These are phyloP conservation scores for Pseudotsuga menziesii DNA, from an alignment of 75 land plant species.

Conservation along the genomic window DNA sequence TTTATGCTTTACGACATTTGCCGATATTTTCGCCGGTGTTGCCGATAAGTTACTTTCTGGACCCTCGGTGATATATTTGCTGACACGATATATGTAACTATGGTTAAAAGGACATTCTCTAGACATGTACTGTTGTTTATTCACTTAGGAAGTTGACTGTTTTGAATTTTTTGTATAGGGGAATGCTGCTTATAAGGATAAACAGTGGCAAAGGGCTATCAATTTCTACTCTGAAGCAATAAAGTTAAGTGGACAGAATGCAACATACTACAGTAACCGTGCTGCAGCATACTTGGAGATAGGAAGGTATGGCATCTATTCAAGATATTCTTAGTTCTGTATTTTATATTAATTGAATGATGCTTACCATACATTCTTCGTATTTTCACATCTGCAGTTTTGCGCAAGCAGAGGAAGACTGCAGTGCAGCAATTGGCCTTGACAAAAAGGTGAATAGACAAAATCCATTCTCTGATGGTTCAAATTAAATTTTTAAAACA, in stretches of 20 bases:
- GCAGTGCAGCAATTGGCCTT: constrained; percentile 64
- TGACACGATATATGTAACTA: no score
- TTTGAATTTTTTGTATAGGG: constrained; percentile 44
- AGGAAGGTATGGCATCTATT: constrained; percentile 46
- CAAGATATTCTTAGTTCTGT: not conserved
- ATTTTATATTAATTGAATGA: not conserved
- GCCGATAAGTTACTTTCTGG: no score
- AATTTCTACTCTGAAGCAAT: constrained; percentile 85
- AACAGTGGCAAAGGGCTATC: constrained; percentile 80
- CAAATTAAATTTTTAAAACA: no score
- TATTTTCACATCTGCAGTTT: constrained; percentile 29
- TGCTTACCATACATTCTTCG: not conserved
- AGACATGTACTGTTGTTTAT: no score
- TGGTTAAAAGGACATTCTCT: no score
- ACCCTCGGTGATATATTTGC: no score
- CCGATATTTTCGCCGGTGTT: no score
- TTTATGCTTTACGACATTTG: no score
- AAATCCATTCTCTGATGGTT: no score
- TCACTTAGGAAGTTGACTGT: no score
- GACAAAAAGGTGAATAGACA: constrained; percentile 75
- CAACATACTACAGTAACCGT: constrained; percentile 92
- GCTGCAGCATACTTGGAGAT: constrained; percentile 89
- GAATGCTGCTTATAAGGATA: constrained; percentile 82
- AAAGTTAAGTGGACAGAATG: constrained; percentile 56
- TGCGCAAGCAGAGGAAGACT: constrained; percentile 73